phyloP scores from a whole-genome alignment of 768 basidiomycete species.

The Kwoniella mangroviensis region DNA sequence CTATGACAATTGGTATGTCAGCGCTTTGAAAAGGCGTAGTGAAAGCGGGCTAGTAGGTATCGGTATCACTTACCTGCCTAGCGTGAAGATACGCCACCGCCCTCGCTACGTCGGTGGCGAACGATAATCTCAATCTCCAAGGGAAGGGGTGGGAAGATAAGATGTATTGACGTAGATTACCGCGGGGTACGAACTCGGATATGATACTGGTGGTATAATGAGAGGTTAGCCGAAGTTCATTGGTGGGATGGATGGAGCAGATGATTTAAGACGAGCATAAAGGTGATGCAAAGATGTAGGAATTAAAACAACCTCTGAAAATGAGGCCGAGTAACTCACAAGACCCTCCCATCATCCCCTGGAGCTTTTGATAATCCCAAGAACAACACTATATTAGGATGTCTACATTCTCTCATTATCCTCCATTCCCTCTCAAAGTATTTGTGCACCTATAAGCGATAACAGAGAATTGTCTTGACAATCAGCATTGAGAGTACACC shows the following conservation, averaged over 20 bases:
- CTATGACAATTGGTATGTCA: slow-evolving; percentile 29
- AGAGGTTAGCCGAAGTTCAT: too few relatives aligned
- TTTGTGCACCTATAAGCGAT: slow-evolving; percentile 63
- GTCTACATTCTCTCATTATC: slow-evolving; percentile 88
- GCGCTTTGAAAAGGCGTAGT: background rate
- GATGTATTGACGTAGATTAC: slow-evolving; percentile 87
- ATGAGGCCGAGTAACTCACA: slow-evolving; percentile 58
- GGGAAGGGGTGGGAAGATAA: slow-evolving; percentile 76
- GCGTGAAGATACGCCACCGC: slow-evolving; percentile 98
- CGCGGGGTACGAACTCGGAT: slow-evolving; percentile 78
- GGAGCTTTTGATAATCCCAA: slow-evolving; percentile 65
- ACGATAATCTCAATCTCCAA: slow-evolving; percentile 90
- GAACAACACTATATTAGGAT: slow-evolving; percentile 91
- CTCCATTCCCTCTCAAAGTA: slow-evolving; percentile 99
- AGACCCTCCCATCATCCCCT: slow-evolving; percentile 47
- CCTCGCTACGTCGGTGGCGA: slow-evolving; percentile 90
- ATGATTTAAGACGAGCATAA: background rate
- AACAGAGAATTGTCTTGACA: background rate
- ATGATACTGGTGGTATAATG: slow-evolving; percentile 67
- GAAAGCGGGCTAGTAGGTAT: background rate
- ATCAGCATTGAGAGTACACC: background rate
- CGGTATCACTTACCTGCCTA: slow-evolving; percentile 63
- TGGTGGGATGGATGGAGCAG: too few relatives aligned
- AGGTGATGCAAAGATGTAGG: too few relatives aligned
- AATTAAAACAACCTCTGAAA: background rate